Evolutionary conservation across 768 basidiomycete genomes (phyloP).

Genomic region (Suillus americanus): DNA sequence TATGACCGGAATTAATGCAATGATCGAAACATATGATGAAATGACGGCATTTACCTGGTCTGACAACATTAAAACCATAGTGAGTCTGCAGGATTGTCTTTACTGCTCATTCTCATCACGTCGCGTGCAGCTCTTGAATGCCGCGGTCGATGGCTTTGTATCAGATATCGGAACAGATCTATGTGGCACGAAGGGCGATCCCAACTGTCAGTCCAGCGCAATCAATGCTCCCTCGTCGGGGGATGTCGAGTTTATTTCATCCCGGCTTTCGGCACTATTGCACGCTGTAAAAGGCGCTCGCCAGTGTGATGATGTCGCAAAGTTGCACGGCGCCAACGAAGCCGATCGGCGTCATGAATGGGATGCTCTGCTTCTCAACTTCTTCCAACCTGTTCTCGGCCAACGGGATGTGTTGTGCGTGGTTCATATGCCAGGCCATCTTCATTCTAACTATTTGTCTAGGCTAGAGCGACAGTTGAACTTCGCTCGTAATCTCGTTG

Average conservation of each 20-base stretch:
- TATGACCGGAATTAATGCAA: not conserved
- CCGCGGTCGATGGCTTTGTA: not conserved
- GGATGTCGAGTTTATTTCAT: not conserved
- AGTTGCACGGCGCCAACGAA: not conserved
- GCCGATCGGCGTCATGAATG: not conserved
- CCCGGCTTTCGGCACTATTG: not conserved
- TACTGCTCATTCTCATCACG: not conserved
- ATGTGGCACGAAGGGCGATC: not conserved
- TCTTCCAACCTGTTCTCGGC: not conserved
- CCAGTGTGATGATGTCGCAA: not conserved
- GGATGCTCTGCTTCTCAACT: not conserved
- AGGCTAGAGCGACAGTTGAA: not conserved
- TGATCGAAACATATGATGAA: not conserved
- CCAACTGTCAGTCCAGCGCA: no score
- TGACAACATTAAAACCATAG: not conserved
- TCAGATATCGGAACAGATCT: not conserved
- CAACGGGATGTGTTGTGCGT: not conserved
- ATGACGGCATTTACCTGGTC: constrained; percentile 6
- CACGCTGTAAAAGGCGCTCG: not conserved
- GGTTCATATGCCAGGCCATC: not conserved
- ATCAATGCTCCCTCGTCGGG: not conserved
- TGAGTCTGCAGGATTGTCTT: not conserved
- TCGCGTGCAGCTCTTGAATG: not conserved
- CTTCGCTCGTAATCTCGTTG: not conserved
- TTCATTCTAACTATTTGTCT: not conserved